phyloP scores from a whole-genome alignment of 2,329 filamentous ascomycete genomes.

The Alternaria atra region DNA sequence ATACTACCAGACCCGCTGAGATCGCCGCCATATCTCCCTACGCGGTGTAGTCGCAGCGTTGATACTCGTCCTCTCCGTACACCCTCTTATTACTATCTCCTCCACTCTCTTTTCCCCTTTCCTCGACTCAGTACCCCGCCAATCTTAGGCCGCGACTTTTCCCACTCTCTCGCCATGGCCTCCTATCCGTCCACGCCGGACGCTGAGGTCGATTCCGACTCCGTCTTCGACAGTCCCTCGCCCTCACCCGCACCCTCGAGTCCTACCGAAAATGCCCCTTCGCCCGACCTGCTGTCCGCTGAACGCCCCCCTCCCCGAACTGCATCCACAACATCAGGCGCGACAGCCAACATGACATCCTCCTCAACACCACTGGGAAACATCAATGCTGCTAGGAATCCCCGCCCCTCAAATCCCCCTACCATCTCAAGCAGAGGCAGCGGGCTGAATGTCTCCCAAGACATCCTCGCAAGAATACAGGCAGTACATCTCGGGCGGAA shows the following conservation, averaged over 20 bases:
- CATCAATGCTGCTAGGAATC: slow-evolving; percentile 72
- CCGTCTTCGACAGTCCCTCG: slow-evolving; percentile 43
- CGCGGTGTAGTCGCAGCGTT: slow-evolving; percentile 25
- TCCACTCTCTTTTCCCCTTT: slow-evolving; percentile 7
- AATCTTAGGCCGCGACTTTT: slow-evolving; percentile 18
- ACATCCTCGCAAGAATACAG: slow-evolving; percentile 74
- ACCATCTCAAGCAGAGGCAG: slow-evolving; percentile 59
- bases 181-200: slow-evolving; percentile 43
- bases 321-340: slow-evolving; percentile 62
- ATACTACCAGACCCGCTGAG: slow-evolving; percentile 20
- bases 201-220: slow-evolving; percentile 44
- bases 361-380: slow-evolving; percentile 87
- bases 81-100: slow-evolving; percentile 17
- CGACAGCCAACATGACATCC: slow-evolving; percentile 68
- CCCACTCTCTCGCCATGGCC: slow-evolving; percentile 35
- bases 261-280: slow-evolving; percentile 26
- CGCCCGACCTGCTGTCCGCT: slow-evolving; percentile 32
- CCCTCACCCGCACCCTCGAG: slow-evolving; percentile 40
- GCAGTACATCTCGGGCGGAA: slow-evolving; percentile 73
- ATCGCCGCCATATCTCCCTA: slow-evolving; percentile 22
- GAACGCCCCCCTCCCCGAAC: slow-evolving; percentile 66
- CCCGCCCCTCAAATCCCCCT: slow-evolving; percentile 51
- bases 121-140: slow-evolving; percentile 27
- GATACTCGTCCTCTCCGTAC: slow-evolving; percentile 13
- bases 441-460: slow-evolving; percentile 64